These are phyloP conservation scores for Themeda triandra DNA, from an alignment of 176 grass and related monocot genomes.

Conservation along the genomic window DNA sequence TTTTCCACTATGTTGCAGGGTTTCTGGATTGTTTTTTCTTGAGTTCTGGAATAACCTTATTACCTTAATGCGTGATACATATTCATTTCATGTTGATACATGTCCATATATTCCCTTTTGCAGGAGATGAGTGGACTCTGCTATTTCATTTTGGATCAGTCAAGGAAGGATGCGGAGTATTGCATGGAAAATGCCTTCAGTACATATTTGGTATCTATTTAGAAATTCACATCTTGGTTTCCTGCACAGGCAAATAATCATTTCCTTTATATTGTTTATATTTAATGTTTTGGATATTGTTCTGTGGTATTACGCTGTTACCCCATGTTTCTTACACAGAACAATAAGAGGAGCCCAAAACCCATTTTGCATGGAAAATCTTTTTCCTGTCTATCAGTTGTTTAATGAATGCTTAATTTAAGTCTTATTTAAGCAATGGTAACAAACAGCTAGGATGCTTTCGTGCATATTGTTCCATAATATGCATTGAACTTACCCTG, in stretches of 20 bases:
- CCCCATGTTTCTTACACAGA: not conserved
- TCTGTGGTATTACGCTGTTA: constrained; percentile 2
- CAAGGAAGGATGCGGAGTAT: constrained; percentile 94
- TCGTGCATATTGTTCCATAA: not conserved
- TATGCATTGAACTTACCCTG: not conserved
- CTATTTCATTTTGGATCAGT: constrained; percentile 98
- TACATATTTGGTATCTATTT: constrained; percentile 80
- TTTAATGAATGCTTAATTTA: not conserved
- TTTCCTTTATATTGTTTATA: constrained; percentile 9
- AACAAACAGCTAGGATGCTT: constrained; percentile 4
- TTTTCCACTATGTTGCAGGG: not conserved
- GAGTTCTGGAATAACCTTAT: constrained; percentile 12
- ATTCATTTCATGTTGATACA: constrained; percentile 22
- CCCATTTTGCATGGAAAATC: not conserved
- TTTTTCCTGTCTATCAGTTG: not conserved
- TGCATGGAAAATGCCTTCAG: constrained; percentile 93
- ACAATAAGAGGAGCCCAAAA: not conserved
- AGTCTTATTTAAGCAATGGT: not conserved
- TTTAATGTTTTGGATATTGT: not conserved
- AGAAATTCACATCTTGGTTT: constrained; percentile 24
- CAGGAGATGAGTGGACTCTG: constrained; percentile 97
- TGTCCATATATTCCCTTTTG: constrained; percentile 23
- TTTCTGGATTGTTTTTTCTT: constrained; percentile 8
- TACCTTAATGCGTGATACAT: constrained; percentile 9
- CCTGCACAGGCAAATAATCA: not conserved